Percentiles rank a stretch among this genome's conserved stretches.
phyloP scores from a whole-genome alignment of 305 asterid species.

The Stenogyne calaminthoides region DNA sequence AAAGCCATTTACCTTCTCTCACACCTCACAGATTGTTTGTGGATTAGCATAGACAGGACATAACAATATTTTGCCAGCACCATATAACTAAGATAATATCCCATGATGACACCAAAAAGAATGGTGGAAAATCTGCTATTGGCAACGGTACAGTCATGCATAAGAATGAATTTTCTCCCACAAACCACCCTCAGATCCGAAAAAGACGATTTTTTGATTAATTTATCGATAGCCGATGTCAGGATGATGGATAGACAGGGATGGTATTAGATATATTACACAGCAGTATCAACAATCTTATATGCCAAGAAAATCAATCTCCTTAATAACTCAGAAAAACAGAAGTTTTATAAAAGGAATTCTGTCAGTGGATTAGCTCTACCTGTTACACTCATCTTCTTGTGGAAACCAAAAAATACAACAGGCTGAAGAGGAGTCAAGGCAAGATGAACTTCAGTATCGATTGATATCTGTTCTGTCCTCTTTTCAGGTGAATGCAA shows the following conservation, averaged over 20 bases:
- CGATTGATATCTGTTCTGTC: conserved; percentile 83
- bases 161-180: not conserved
- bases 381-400: conserved; percentile 99
- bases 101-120: not conserved
- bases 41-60: not conserved
- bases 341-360: conserved; percentile 18
- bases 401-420: conserved; percentile 96
- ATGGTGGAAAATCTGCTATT: not conserved
- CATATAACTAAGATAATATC: not conserved
- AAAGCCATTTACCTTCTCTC: not conserved
- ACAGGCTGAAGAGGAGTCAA: conserved; percentile 98
- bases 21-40: conserved; percentile 7
- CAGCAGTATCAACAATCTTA: conserved; percentile 2
- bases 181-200: not conserved
- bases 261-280: conserved; percentile 10
- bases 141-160: not conserved
- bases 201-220: not conserved
- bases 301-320: conserved; percentile 2
- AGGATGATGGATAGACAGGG: conserved; percentile 6
- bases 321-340: conserved; percentile 15
- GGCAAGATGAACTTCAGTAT: conserved; percentile 99
- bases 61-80: not conserved
- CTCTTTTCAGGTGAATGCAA: conserved; percentile 99
- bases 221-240: not conserved
- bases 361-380: conserved; percentile 26